phyloP scores from a whole-genome alignment of 306 rosid species.

The Acacia acuminata region DNA sequence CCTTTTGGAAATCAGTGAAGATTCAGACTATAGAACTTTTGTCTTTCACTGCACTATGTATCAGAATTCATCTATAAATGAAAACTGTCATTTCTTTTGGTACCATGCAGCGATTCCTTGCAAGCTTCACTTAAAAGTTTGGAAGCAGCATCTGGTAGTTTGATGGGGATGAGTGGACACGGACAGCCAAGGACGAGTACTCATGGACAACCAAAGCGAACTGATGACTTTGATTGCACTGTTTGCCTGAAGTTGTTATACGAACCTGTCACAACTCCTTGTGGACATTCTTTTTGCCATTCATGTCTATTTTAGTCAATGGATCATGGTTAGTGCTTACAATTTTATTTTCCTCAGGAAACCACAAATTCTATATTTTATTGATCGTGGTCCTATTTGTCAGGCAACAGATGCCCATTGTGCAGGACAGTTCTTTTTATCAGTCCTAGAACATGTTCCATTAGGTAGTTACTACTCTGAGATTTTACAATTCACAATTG shows the following conservation, averaged over 20 bases:
- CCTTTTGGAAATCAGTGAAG: conserved; percentile 23
- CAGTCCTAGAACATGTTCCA: conserved; percentile 79
- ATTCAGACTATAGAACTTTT: conserved; percentile 26
- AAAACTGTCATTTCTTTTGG: conserved; percentile 40
- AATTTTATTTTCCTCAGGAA: conserved; percentile 27
- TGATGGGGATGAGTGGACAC: conserved; percentile 34
- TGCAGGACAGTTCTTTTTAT: conserved; percentile 95
- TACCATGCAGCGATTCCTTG: conserved; percentile 68
- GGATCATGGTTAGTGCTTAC: conserved; percentile 77
- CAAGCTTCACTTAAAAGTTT: conserved; percentile 62
- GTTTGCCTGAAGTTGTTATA: no score
- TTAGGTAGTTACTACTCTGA: conserved; percentile 60
- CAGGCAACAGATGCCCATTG: conserved; percentile 98
- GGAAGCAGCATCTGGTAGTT: conserved; percentile 52
- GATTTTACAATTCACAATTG: neutral
- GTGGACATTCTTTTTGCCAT: no score
- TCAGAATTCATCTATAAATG: conserved; percentile 14
- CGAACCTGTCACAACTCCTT: no score
- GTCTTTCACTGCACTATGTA: conserved; percentile 25
- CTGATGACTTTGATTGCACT: no score
- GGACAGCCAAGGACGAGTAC: conserved; percentile 17
- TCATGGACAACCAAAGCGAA: conserved; percentile 65
- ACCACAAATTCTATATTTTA: conserved; percentile 23
- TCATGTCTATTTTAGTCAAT: conserved; percentile 87
- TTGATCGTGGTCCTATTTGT: conserved; percentile 44